Conservation (phyloP, 1,139 yeast species). For the Debaryomyces coudertii region DNA sequence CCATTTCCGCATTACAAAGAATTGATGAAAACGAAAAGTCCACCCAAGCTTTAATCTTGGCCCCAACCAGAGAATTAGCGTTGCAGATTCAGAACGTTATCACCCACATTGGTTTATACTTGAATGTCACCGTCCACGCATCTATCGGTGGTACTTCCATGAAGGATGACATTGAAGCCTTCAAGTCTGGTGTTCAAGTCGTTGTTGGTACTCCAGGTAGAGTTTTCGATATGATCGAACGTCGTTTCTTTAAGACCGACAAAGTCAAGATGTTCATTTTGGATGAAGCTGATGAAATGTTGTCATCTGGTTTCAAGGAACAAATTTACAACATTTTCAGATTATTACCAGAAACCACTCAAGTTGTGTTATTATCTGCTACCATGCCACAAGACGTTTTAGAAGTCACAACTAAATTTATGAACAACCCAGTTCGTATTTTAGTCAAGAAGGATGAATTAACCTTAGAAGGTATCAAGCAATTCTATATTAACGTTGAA, state of each 20-base stretch:
- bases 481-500: constrained; percentile 93
- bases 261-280: constrained; percentile 94
- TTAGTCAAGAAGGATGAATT: constrained; percentile 97
- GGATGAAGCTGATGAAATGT: constrained; percentile 99
- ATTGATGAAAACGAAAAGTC: constrained; percentile 75
- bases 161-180: constrained; percentile 88
- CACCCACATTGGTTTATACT: constrained; percentile 89
- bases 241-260: constrained; percentile 88
- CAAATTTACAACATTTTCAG: constrained; percentile 97
- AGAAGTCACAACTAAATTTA: constrained; percentile 95
- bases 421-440: constrained; percentile 96
- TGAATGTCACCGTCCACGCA: constrained; percentile 94
- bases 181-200: constrained; percentile 91
- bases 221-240: constrained; percentile 95
- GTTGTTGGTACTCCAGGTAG: constrained; percentile 99
- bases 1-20: constrained; percentile 95
- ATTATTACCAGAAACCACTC: constrained; percentile 90
- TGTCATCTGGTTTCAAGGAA: constrained; percentile 95
- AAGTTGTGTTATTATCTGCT: constrained; percentile 95
- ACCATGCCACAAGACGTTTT: constrained; percentile 98
- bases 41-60: constrained; percentile 93
- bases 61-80: constrained; percentile 99
- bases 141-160: constrained; percentile 98
- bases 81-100: constrained; percentile 97
- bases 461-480: constrained; percentile 98